These are phyloP conservation scores for Elsinoe arachidis DNA, from an alignment of 2,329 filamentous ascomycete genomes.

Conservation along the genomic window DNA sequence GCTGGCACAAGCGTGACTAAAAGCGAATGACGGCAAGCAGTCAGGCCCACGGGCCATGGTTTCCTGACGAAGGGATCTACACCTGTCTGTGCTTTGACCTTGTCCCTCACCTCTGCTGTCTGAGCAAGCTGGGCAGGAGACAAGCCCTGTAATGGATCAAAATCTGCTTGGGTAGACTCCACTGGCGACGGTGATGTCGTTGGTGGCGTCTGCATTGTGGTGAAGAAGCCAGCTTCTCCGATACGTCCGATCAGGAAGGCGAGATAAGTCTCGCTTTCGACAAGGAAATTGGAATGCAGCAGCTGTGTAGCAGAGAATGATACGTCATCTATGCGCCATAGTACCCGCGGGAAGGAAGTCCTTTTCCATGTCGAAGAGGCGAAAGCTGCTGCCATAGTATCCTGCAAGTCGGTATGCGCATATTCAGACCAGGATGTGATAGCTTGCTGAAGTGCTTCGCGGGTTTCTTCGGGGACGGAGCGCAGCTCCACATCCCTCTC, in stretches of 20 bases:
- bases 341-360: conserved; percentile 86
- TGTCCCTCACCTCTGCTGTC: conserved; percentile 11
- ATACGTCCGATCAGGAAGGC: conserved; percentile 76
- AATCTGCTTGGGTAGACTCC: background rate
- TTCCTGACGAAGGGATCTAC: conserved; percentile 27
- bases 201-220: background rate
- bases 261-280: conserved; percentile 67
- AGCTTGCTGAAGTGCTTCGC: conserved; percentile 46
- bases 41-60: conserved; percentile 68
- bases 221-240: conserved; percentile 50
- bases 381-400: conserved; percentile 71
- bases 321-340: conserved; percentile 91
- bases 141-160: background rate
- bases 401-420: conserved; percentile 75
- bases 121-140: background rate
- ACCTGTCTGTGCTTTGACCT: conserved; percentile 22
- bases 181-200: background rate
- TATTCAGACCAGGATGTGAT: conserved; percentile 67
- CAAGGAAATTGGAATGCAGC: conserved; percentile 66
- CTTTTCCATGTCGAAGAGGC: conserved; percentile 67
- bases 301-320: conserved; percentile 74
- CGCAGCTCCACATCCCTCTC: conserved; percentile 27
- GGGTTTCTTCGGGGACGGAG: conserved; percentile 34
- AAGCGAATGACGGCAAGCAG: conserved; percentile 52
- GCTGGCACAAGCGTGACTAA: conserved; percentile 33